A percentile compares a stretch with the other conserved stretches of the same genome.
phyloP scores from a whole-genome alignment of 192 early-diverging fungal species.

The Rhizophagus clarus region DNA sequence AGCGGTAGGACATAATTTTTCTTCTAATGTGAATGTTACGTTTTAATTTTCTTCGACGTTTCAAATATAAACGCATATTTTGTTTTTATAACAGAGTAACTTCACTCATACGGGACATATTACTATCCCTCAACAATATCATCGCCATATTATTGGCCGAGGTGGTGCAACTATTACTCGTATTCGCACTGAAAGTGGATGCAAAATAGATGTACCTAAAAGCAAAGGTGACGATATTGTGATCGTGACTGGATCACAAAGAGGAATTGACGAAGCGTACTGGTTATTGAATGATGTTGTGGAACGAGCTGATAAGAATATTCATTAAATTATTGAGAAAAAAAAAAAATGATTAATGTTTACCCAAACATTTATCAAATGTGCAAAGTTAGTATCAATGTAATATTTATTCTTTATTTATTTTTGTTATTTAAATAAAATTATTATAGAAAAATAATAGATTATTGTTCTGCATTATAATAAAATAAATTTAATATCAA shows the following conservation, averaged over 20 bases:
- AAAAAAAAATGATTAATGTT: too few species aligned
- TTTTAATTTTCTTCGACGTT: neutral
- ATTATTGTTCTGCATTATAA: too few species aligned
- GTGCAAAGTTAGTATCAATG: too few species aligned
- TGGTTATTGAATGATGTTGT: conserved; percentile 52
- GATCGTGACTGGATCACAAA: conserved; percentile 54
- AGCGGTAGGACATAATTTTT: conserved; percentile 25
- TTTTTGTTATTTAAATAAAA: too few species aligned
- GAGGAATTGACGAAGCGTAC: conserved; percentile 48
- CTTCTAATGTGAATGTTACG: too few species aligned
- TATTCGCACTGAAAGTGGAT: conserved; percentile 67
- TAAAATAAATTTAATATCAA: too few species aligned
- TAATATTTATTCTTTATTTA: too few species aligned
- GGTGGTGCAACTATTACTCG: conserved; percentile 69
- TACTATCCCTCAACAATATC: conserved; percentile 48
- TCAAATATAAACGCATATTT: neutral
- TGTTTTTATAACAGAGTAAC: conserved; percentile 9
- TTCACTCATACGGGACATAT: conserved; percentile 46
- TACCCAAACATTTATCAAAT: too few species aligned
- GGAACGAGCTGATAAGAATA: conserved; percentile 28
- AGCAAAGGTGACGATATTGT: conserved; percentile 36
- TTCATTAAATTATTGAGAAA: too few species aligned
- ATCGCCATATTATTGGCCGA: conserved; percentile 78
- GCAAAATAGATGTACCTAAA: conserved; percentile 63
- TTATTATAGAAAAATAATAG: too few species aligned